Evolutionary conservation across 1,139 yeast species (phyloP), one percentile per base, ranked within the genome.

Genomic region (Candida glucosophila): DNA sequence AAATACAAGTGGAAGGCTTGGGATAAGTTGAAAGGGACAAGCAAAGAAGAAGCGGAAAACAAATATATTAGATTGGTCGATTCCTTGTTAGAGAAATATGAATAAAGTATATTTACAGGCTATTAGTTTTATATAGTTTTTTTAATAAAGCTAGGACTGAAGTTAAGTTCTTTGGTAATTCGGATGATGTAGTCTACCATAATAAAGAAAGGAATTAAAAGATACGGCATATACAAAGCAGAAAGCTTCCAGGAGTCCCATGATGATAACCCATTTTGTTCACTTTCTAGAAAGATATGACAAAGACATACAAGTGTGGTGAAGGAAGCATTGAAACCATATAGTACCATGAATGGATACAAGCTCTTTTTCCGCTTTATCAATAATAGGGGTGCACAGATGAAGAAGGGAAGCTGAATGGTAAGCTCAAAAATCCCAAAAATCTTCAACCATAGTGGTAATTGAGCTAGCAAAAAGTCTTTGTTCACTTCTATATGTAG

Each of bases 1-100:
- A 88, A 90, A 62, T 82, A 82, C 73, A 90, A 90, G 72, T 90
- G 97, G 97, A 88, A 85, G 54, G 72, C 96, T 11, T 90, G 98
- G 98, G 79, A 77, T 47, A 77, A 77, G 43, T 65, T 78, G 46
- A 79, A 83, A 64, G 98, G 97, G 31, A 72, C 71, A 33, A 58
- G 85, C 28, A 82, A 80, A 58, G 94, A 77, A 42, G 96, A 86
- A 17, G 99, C 99, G 36, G 97, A 88, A 66, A 43, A 70, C 47
- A 67, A 83, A 58, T 82, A 85, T 67, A 83, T 86, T 49, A 80
- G 55, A 19, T 60, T 79, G 25, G 95, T 78, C 36, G 76, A 76
- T 46, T 73, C 72, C 47, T 67, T 83, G 59, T 58, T 73, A 39
- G 73, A 66, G 29, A 64, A 64, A 45, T 62, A 64, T 49, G 43